Conservation (phyloP, 106 monocot species). For the Amphibolis antarctica region DNA sequence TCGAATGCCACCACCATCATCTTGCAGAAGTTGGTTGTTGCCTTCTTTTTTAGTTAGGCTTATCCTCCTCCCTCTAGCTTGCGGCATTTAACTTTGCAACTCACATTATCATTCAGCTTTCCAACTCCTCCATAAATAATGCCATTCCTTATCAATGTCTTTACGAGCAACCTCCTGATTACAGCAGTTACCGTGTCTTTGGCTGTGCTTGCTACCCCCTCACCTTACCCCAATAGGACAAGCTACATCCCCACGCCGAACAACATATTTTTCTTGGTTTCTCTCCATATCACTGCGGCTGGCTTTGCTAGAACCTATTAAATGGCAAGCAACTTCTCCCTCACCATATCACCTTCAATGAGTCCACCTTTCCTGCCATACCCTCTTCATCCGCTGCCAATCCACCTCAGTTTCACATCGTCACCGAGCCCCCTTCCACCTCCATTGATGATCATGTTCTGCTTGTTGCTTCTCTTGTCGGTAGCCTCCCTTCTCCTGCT, state of each 20-base stretch:
- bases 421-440: no score
- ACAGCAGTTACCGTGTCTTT: not conserved
- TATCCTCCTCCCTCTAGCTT: not conserved
- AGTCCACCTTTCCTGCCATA: no score
- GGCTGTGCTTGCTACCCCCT: not conserved
- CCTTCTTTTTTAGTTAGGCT: not conserved
- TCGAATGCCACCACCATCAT: constrained; percentile 5
- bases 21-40: not conserved
- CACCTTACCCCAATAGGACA: not conserved
- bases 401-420: no score
- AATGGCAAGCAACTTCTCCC: no score
- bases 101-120: not conserved
- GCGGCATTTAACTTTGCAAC: not conserved
- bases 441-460: no score
- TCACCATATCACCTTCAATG: no score
- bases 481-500: no score
- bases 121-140: not conserved
- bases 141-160: not conserved
- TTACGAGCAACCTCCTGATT: not conserved
- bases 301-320: no score
- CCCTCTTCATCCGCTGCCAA: no score
- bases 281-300: no score
- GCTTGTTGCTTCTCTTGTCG: no score
- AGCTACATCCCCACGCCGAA: not conserved
- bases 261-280: not conserved